Conservation (phyloP, 345 rosid genomes). For the Rhizophora mangle region DNA sequence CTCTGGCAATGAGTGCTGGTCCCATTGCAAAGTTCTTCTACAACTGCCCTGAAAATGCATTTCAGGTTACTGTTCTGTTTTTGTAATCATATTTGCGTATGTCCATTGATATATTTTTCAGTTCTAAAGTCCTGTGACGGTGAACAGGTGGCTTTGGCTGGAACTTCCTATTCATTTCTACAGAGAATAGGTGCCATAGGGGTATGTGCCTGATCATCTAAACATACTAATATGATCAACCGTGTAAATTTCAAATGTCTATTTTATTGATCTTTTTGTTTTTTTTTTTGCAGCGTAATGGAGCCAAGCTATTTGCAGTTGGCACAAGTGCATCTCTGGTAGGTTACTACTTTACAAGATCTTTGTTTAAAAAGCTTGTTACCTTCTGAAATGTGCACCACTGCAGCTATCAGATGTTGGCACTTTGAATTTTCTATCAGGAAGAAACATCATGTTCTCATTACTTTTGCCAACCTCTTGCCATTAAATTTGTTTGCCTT, state of each 20-base stretch:
- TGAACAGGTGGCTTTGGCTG: constrained; percentile 76
- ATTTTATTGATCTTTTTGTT: constrained; percentile 17
- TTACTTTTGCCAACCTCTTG: too few relatives aligned
- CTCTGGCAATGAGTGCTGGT: constrained; percentile 65
- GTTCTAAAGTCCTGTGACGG: constrained; percentile 13
- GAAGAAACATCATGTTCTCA: too few relatives aligned
- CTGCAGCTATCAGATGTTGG: too few relatives aligned
- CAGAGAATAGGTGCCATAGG: constrained; percentile 81
- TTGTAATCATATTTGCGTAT: background rate
- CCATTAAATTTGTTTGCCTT: too few relatives aligned
- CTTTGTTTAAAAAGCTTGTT: background rate
- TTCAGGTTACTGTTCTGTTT: constrained; percentile 54
- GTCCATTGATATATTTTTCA: background rate
- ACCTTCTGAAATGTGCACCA: too few relatives aligned
- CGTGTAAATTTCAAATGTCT: background rate
- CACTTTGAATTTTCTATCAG: too few relatives aligned
- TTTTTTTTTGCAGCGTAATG: constrained; percentile 62
- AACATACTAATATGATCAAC: background rate
- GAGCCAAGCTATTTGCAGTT: constrained; percentile 83
- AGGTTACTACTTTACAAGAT: constrained; percentile 17
- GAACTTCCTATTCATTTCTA: constrained; percentile 75
- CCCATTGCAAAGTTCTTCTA: constrained; percentile 78
- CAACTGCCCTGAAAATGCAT: constrained; percentile 94
- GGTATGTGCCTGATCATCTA: constrained; percentile 36
- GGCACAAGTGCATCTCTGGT: constrained; percentile 92